Percentiles rank a stretch among this genome's conserved stretches.
These are phyloP conservation scores for Aspergillus fumigatus DNA, from an alignment of 2,329 filamentous ascomycete species.

Conservation along the genomic window DNA sequence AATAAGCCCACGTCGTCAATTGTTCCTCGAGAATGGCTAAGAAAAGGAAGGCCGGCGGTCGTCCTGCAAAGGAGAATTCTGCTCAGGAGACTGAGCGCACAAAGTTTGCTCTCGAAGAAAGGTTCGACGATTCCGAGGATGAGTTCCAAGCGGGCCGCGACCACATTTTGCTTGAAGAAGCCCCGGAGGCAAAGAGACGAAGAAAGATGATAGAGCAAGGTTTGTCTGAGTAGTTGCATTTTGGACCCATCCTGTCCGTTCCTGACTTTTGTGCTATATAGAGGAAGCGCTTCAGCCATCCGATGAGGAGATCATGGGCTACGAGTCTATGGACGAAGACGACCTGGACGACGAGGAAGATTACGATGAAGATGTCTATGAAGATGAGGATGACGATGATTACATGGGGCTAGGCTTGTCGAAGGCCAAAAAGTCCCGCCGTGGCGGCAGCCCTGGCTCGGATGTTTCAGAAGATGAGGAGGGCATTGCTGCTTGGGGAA, in stretches of 20 bases:
- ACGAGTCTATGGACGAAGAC: constrained; percentile 47
- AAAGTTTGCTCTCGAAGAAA: constrained; percentile 51
- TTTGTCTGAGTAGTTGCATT: constrained; percentile 20
- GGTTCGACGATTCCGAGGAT: constrained; percentile 90
- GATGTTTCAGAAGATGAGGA: constrained; percentile 41
- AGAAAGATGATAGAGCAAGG: constrained; percentile 66
- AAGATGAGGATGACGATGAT: constrained; percentile 33
- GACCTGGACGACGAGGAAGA: constrained; percentile 38
- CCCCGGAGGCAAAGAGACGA: constrained; percentile 70
- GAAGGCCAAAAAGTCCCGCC: constrained; percentile 15
- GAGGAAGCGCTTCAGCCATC: constrained; percentile 55
- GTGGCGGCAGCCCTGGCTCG: constrained; percentile 16
- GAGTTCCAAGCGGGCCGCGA: constrained; percentile 87
- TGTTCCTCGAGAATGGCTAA: constrained; percentile 44
- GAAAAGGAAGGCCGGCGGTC: constrained; percentile 64
- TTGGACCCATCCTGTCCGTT: not conserved
- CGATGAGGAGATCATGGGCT: constrained; percentile 60
- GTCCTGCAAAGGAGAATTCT: constrained; percentile 32
- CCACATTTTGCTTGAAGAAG: constrained; percentile 79
- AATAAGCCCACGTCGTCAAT: not conserved
- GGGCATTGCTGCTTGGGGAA: constrained; percentile 73
- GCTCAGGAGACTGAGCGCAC: constrained; percentile 21
- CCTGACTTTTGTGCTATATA: constrained; percentile 25
- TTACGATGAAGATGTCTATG: constrained; percentile 43
- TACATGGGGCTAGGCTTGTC: constrained; percentile 18